phyloP scores from a whole-genome alignment of 306 rosid genomes.

The Cucurbita maxima region DNA sequence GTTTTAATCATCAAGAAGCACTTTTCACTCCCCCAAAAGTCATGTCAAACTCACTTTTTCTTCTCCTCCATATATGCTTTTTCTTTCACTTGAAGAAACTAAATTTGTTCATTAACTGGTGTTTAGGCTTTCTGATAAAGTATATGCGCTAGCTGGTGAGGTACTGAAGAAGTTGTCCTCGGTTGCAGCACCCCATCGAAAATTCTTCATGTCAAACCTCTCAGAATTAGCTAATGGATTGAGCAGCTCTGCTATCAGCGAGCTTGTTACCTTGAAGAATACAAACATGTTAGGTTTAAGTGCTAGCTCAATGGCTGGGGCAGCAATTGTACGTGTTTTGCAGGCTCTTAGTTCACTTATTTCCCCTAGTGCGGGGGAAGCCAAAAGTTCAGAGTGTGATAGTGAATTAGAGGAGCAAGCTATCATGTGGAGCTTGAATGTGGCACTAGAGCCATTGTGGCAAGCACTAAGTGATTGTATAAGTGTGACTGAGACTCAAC shows the following conservation, averaged over 20 bases:
- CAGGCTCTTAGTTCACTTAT: constrained; percentile 78
- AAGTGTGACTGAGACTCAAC: constrained; percentile 74
- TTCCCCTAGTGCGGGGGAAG: constrained; percentile 28
- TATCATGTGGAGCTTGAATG: constrained; percentile 71
- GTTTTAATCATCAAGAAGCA: not conserved
- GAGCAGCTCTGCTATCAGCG: constrained; percentile 74
- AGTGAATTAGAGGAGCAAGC: constrained; percentile 64
- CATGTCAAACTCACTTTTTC: not conserved
- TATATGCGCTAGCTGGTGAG: constrained; percentile 70
- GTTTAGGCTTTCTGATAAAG: constrained; percentile 89
- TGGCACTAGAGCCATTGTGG: constrained; percentile 90
- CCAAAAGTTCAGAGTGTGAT: constrained; percentile 28
- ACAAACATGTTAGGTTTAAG: constrained; percentile 92
- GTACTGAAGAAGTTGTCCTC: constrained; percentile 82
- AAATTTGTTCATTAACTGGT: constrained; percentile 17
- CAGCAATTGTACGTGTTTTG: constrained; percentile 83
- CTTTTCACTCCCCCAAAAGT: not conserved
- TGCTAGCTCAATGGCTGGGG: constrained; percentile 97
- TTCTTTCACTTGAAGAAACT: constrained; percentile 12
- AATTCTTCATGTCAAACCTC: constrained; percentile 58
- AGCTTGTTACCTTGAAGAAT: constrained; percentile 77
- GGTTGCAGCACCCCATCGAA: constrained; percentile 61
- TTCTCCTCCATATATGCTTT: not conserved
- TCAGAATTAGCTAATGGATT: constrained; percentile 64
- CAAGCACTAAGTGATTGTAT: constrained; percentile 88